phyloP scores from a whole-genome alignment of 306 rosid species.

The Rosa chinensis region DNA sequence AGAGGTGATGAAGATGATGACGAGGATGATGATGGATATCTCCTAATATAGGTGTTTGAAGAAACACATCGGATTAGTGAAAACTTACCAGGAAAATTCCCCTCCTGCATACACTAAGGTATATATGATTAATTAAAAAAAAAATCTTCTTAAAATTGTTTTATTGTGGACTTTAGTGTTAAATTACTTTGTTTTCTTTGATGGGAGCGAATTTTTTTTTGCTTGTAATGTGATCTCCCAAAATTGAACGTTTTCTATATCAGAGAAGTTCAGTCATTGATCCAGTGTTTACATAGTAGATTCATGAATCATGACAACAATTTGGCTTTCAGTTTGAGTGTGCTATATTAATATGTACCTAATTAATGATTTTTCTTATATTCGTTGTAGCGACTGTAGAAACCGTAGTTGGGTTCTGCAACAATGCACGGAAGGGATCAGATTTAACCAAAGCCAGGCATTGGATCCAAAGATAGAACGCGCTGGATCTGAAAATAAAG shows the following conservation, averaged over 20 bases:
- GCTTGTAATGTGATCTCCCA: not conserved
- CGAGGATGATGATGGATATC: constrained; percentile 2
- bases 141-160: not conserved
- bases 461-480: not conserved
- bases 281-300: not conserved
- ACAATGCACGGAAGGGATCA: not conserved
- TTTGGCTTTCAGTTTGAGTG: not conserved
- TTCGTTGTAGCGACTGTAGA: not conserved
- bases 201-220: not conserved
- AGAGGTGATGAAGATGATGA: constrained; percentile 3
- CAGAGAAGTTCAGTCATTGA: not conserved
- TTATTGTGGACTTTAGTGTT: not conserved
- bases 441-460: not conserved
- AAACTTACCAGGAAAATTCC: not conserved
- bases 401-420: not conserved
- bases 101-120: not conserved
- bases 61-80: not conserved
- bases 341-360: not conserved
- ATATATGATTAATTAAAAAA: not conserved
- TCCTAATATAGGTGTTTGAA: not conserved
- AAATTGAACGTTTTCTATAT: not conserved
- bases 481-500: not conserved
- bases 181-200: not conserved
- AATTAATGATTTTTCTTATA: not conserved
- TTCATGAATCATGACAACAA: not conserved